phyloP scores from a whole-genome alignment of 352 stramenopile genomes.

The Phytophthora tentaculata region DNA sequence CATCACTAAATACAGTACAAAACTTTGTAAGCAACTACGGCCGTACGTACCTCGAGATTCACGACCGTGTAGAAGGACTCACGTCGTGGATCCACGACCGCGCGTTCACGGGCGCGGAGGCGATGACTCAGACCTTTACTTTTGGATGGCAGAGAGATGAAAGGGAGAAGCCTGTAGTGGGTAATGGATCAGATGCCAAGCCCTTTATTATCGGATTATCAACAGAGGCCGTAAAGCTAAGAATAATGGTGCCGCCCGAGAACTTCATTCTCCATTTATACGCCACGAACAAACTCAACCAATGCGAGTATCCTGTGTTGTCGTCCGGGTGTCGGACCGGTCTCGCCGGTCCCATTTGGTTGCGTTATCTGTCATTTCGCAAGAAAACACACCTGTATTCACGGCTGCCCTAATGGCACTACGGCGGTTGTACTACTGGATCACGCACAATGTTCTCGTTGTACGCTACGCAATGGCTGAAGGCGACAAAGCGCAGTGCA shows the following conservation, averaged over 20 bases:
- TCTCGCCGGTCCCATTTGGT: background rate
- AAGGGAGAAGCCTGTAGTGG: background rate
- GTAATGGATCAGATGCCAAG: background rate
- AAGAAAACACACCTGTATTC: background rate
- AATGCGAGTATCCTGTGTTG: background rate
- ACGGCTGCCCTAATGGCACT: background rate
- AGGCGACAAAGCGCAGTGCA: background rate
- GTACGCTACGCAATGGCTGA: background rate
- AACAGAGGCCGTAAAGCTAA: background rate
- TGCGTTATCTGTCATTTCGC: background rate
- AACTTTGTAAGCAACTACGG: background rate
- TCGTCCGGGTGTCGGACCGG: background rate
- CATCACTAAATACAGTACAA: background rate
- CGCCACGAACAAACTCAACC: background rate
- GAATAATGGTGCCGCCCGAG: background rate
- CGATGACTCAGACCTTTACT: background rate
- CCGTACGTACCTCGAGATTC: background rate
- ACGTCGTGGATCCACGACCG: background rate
- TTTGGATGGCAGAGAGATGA: background rate
- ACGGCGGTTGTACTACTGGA: background rate
- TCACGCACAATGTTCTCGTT: background rate
- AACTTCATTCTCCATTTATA: background rate
- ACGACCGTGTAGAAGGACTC: background rate
- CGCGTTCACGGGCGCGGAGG: background rate
- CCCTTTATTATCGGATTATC: background rate